Percentiles rank a stretch among this genome's conserved stretches.
Conservation (phyloP, 768 basidiomycete species). For the Amanita rimosa region DNA sequence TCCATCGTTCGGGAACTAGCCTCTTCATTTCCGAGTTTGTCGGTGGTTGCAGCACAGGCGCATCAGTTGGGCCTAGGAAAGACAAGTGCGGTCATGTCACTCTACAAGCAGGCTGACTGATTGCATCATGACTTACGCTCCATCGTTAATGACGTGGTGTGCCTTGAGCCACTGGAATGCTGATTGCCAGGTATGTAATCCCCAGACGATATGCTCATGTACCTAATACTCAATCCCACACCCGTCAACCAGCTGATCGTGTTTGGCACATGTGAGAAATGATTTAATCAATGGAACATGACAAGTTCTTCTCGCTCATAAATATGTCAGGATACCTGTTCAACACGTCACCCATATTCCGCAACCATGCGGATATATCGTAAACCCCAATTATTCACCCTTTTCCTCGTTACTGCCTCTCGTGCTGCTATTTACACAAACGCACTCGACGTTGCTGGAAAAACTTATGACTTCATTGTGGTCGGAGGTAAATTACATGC, state of each 20-base stretch:
- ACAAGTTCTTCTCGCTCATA: background rate
- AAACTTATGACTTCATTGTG: constrained; percentile 15
- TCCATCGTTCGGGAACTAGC: too few relatives aligned
- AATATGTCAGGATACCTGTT: background rate
- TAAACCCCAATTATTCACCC: background rate
- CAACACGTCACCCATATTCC: background rate
- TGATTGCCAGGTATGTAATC: background rate
- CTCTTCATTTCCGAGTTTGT: too few relatives aligned
- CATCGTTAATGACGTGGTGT: background rate
- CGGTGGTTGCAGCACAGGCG: too few relatives aligned
- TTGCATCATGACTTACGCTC: background rate
- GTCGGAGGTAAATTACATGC: constrained; percentile 12
- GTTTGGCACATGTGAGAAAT: background rate
- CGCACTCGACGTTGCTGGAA: constrained; percentile 1
- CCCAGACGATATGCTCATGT: background rate
- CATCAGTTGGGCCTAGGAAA: too few relatives aligned
- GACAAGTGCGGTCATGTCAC: too few relatives aligned
- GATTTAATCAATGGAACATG: background rate
- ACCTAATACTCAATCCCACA: background rate
- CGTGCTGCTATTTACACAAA: background rate
- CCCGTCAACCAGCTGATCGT: background rate
- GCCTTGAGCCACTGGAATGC: background rate
- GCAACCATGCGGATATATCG: background rate
- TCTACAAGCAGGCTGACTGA: too few relatives aligned
- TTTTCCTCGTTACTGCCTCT: background rate